Conservation (phyloP, 2,329 filamentous ascomycete species). For the Malbranchea cinnamomea region DNA sequence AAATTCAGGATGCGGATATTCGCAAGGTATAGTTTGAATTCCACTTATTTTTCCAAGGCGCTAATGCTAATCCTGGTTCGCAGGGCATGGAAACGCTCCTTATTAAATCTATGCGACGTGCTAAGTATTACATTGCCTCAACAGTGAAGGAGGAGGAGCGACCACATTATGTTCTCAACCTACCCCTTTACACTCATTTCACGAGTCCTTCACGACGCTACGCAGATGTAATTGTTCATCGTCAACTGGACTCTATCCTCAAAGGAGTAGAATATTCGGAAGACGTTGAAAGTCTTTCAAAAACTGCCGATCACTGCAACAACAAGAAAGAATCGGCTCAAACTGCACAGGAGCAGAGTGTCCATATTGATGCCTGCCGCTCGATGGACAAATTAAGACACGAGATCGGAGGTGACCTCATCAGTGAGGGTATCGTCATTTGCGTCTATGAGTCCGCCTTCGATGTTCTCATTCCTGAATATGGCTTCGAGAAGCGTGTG, state of each 20-base stretch:
- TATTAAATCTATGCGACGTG: slow-evolving; percentile 88
- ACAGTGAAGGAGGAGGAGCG: slow-evolving; percentile 64
- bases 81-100: slow-evolving; percentile 88
- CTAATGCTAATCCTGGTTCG: slow-evolving; percentile 10
- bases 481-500: slow-evolving; percentile 97
- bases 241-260: slow-evolving; percentile 76
- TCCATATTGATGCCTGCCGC: slow-evolving; percentile 94
- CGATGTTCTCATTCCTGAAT: slow-evolving; percentile 94
- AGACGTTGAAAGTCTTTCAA: slow-evolving; percentile 73
- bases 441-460: slow-evolving; percentile 98
- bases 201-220: slow-evolving; percentile 91
- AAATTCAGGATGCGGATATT: slow-evolving; percentile 72
- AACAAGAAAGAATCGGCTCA: slow-evolving; percentile 98
- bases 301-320: slow-evolving; percentile 92
- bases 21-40: slow-evolving; percentile 47
- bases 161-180: slow-evolving; percentile 81
- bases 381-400: slow-evolving; percentile 85
- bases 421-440: slow-evolving; percentile 88
- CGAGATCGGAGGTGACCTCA: slow-evolving; percentile 76
- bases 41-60: neutral
- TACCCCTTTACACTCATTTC: slow-evolving; percentile 93
- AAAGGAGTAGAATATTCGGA: slow-evolving; percentile 79
- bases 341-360: slow-evolving; percentile 94
- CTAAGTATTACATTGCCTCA: slow-evolving; percentile 82
- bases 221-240: slow-evolving; percentile 87